Conservation (phyloP, 257 asterid species). For the Solanum phureja region DNA sequence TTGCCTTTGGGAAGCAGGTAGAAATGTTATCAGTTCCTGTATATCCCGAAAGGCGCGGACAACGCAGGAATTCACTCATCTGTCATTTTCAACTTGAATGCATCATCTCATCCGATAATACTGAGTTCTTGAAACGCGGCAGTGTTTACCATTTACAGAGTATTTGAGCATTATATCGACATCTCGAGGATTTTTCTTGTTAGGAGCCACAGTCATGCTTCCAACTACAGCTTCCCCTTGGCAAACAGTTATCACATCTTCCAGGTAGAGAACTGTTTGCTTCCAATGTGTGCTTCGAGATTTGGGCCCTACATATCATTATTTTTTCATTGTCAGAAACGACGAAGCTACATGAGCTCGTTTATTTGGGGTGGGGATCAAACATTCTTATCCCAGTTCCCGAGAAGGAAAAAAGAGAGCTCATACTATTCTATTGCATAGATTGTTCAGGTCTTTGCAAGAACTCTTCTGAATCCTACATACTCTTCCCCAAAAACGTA, state of each 20-base stretch:
- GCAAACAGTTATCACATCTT: constrained; percentile 74
- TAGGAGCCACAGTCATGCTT: constrained; percentile 63
- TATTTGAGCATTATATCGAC: constrained; percentile 77
- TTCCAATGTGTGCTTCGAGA: constrained; percentile 96
- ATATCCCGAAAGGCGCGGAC: neutral
- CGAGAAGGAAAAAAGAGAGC: neutral
- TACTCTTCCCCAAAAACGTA: neutral
- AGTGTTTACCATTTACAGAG: constrained; percentile 54
- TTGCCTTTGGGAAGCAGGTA: neutral
- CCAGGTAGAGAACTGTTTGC: constrained; percentile 89
- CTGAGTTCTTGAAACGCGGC: constrained; percentile 60
- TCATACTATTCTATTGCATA: too few relatives aligned
- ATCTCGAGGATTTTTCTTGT: constrained; percentile 93
- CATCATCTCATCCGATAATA: constrained; percentile 55
- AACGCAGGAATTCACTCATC: neutral
- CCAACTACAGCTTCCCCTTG: constrained; percentile 76
- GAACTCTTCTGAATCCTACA: neutral
- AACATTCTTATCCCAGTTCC: neutral
- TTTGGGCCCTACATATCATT: constrained; percentile 53
- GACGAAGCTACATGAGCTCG: neutral
- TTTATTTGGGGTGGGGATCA: neutral
- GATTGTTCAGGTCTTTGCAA: neutral
- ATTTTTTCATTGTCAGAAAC: neutral
- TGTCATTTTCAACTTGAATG: neutral
- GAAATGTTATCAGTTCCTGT: neutral